phyloP scores from a whole-genome alignment of 176 grass and related monocot species.

The Cenchrus purpureus region DNA sequence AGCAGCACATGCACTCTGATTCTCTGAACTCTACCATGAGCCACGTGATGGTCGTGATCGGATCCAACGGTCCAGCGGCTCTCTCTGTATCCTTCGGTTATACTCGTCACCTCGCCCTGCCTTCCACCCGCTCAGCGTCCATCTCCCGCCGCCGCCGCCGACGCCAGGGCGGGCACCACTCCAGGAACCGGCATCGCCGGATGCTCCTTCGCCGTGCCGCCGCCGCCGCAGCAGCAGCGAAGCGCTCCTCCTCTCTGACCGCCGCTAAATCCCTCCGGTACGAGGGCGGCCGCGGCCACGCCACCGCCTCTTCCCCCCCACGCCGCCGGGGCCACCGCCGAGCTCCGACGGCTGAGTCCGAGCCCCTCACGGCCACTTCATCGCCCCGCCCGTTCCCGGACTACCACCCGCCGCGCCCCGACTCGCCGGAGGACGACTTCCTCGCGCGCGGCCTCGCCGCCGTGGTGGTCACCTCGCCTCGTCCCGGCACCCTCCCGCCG shows the following conservation, averaged over 20 bases:
- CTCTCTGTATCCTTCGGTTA: not conserved
- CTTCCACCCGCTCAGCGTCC: not conserved
- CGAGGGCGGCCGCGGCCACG: not conserved
- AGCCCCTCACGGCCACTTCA: not conserved
- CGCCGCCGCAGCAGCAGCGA: slow-evolving; percentile 28
- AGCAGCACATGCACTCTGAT: no score
- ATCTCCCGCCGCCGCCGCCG: slow-evolving; percentile 23
- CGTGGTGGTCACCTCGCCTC: slow-evolving; percentile 49
- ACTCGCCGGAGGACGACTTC: slow-evolving; percentile 52
- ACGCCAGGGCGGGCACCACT: slow-evolving; percentile 27
- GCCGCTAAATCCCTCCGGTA: not conserved
- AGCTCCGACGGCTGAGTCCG: not conserved
- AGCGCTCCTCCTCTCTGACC: slow-evolving; percentile 12
- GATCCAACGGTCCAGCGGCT: not conserved
- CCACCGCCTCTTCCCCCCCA: slow-evolving; percentile 18
- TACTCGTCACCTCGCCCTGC: not conserved
- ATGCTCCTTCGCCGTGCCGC: slow-evolving; percentile 49
- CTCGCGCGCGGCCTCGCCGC: slow-evolving; percentile 61
- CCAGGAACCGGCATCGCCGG: slow-evolving; percentile 3
- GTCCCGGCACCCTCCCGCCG: slow-evolving; percentile 25
- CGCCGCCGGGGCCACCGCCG: slow-evolving; percentile 7
- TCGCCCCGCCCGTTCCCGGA: slow-evolving; percentile 56
- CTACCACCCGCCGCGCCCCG: slow-evolving; percentile 61
- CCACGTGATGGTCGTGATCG: not conserved
- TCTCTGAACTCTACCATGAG: not conserved